A percentile compares a stretch with the other conserved stretches of the same genome.
Conservation (phyloP, 1,139 yeast genomes). For the Scheffersomyces segobiensis region DNA sequence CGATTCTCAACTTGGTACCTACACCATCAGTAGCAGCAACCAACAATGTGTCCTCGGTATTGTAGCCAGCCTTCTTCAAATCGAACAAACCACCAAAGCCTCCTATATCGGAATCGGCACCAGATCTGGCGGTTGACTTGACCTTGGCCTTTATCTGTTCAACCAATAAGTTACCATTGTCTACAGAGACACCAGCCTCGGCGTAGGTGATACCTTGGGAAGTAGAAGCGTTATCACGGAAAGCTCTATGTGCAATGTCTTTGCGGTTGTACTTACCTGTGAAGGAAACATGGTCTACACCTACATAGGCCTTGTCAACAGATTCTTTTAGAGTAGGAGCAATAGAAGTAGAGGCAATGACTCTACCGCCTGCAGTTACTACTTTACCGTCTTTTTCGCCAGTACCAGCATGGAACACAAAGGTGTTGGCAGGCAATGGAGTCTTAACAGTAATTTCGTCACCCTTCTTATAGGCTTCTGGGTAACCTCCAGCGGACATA, state of each 20-base stretch:
- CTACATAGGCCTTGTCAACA: constrained; percentile 81
- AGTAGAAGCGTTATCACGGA: constrained; percentile 50
- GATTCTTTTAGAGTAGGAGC: constrained; percentile 77
- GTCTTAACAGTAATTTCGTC: constrained; percentile 69
- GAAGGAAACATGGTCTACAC: constrained; percentile 76
- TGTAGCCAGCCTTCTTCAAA: constrained; percentile 82
- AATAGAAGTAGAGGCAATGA: constrained; percentile 89
- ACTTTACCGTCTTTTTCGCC: constrained; percentile 54
- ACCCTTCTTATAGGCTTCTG: constrained; percentile 82
- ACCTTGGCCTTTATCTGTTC: constrained; percentile 89
- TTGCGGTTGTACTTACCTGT: constrained; percentile 77
- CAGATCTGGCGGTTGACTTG: constrained; percentile 91
- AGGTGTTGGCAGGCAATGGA: constrained; percentile 54
- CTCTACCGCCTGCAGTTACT: constrained; percentile 94
- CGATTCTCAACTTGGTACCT: constrained; percentile 94
- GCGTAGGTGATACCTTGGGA: constrained; percentile 71
- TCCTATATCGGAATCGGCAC: constrained; percentile 97
- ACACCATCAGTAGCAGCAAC: constrained; percentile 99
- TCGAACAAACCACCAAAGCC: constrained; percentile 98
- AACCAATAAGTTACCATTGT: constrained; percentile 87
- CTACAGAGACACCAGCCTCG: constrained; percentile 96
- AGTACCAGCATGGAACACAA: constrained; percentile 96
- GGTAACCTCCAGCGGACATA: constrained; percentile 96
- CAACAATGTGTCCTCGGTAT: constrained; percentile 69
- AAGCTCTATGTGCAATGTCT: constrained; percentile 96